Evolutionary conservation across 345 rosid genomes (phyloP).

Genomic region (Physaria fendleri): DNA sequence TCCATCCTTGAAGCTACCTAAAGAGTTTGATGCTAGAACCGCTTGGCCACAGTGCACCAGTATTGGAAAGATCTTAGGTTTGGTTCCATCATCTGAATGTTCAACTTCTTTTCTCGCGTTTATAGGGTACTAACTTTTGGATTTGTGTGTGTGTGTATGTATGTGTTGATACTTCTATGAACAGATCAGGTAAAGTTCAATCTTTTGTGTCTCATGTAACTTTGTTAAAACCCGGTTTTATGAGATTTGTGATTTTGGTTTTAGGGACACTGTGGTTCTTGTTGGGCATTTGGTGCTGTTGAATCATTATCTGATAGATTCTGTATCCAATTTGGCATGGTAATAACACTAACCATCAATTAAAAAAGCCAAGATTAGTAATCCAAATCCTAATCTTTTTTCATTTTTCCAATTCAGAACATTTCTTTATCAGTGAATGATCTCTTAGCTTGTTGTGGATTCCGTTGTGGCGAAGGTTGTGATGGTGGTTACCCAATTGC

Average conservation of each 20-base stretch:
- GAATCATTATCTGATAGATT: constrained; percentile 95
- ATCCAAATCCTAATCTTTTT: background rate
- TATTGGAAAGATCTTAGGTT: constrained; percentile 80
- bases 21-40: constrained; percentile 73
- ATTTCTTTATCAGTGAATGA: constrained; percentile 79
- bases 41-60: constrained; percentile 80
- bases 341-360: constrained; percentile 25
- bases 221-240: background rate
- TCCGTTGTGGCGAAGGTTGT: constrained; percentile 83
- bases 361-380: background rate
- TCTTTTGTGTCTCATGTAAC: background rate
- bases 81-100: background rate
- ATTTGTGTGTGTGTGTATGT: constrained; percentile 14
- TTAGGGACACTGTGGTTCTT: constrained; percentile 98
- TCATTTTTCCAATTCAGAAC: constrained; percentile 42
- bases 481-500: constrained; percentile 75
- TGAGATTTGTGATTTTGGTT: constrained; percentile 20
- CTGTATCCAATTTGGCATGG: constrained; percentile 80
- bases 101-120: constrained; percentile 8
- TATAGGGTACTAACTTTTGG: constrained; percentile 29
- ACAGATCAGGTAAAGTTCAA: constrained; percentile 74
- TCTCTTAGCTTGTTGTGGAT: constrained; percentile 93
- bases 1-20: constrained; percentile 57
- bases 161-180: background rate
- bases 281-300: constrained; percentile 99